Evolutionary conservation across 257 asterid genomes (phyloP).

Genomic region (Solanum tarapatanum): DNA sequence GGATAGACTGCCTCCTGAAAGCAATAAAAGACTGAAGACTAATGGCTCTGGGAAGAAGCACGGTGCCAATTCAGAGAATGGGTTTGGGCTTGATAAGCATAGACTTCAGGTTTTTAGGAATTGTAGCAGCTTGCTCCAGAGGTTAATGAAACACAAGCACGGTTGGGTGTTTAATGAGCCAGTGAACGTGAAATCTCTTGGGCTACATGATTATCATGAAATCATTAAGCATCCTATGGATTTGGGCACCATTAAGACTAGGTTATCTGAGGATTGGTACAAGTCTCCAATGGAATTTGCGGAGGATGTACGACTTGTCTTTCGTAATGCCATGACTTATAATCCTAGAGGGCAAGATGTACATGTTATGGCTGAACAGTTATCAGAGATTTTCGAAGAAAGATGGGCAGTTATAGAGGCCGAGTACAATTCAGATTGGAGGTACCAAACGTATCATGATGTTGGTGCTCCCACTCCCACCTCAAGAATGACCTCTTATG

Average conservation of each 20-base stretch:
- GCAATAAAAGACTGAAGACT: slow-evolving; percentile 53
- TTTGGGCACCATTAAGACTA: slow-evolving; percentile 70
- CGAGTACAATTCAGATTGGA: slow-evolving; percentile 46
- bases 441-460: slow-evolving; percentile 51
- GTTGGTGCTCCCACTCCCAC: slow-evolving; percentile 51
- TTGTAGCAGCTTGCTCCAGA: slow-evolving; percentile 64
- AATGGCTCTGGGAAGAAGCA: slow-evolving; percentile 46
- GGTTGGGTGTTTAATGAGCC: slow-evolving; percentile 91
- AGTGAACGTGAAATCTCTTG: slow-evolving; percentile 54
- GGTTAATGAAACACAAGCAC: slow-evolving; percentile 78
- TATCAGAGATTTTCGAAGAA: slow-evolving; percentile 64
- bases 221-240: slow-evolving; percentile 86
- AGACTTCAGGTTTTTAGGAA: slow-evolving; percentile 41
- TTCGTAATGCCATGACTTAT: slow-evolving; percentile 84
- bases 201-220: slow-evolving; percentile 67
- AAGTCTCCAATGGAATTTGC: slow-evolving; percentile 67
- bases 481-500: slow-evolving; percentile 34
- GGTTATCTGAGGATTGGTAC: slow-evolving; percentile 56
- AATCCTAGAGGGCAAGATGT: slow-evolving; percentile 93
- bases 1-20: slow-evolving; percentile 80
- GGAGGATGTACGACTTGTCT: slow-evolving; percentile 83
- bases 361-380: slow-evolving; percentile 67
- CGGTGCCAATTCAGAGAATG: slow-evolving; percentile 24
- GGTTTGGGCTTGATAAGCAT: slow-evolving; percentile 34
- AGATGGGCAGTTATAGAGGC: slow-evolving; percentile 67